A percentile compares a stretch with the other conserved stretches of the same genome.
Conservation (phyloP, 1,284 basidiomycete species). For the Golubevia pallescens region DNA sequence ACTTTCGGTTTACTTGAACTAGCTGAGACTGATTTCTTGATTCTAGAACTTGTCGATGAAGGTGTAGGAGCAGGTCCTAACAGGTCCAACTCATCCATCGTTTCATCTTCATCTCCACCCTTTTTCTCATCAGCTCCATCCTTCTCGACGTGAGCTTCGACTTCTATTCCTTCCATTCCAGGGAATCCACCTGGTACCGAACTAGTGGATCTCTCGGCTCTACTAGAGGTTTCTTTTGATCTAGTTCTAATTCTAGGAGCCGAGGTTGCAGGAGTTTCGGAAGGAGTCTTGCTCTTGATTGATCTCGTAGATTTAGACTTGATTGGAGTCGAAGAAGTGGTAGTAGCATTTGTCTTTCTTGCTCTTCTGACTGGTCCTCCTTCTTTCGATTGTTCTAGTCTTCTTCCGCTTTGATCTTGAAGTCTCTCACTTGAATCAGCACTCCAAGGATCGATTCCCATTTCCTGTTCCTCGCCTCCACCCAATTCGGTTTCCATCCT, state of each 20-base stretch:
- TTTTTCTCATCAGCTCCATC: not conserved
- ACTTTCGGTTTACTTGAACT: too few relatives aligned
- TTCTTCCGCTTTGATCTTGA: too few relatives aligned
- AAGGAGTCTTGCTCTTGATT: not conserved
- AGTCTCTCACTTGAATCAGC: not conserved
- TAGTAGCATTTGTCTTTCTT: not conserved
- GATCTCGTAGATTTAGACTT: not conserved
- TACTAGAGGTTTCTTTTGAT: not conserved
- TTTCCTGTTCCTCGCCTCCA: not conserved
- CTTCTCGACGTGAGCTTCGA: not conserved
- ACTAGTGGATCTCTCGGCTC: not conserved
- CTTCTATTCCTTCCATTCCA: not conserved
- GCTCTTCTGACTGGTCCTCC: not conserved
- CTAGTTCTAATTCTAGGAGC: not conserved
- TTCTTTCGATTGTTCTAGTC: not conserved
- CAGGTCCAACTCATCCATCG: not conserved
- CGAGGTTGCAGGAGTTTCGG: not conserved
- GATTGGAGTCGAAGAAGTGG: not conserved
- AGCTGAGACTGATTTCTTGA: not conserved
- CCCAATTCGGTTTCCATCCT: not conserved
- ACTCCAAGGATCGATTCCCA: not conserved
- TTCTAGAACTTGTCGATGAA: not conserved
- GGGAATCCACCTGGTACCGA: not conserved
- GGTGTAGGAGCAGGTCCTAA: not conserved
- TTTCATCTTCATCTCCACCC: not conserved